Base-by-base conservation (phyloP, 2,329 filamentous ascomycete species). In the Ceratocystis alfenasii region DNA sequence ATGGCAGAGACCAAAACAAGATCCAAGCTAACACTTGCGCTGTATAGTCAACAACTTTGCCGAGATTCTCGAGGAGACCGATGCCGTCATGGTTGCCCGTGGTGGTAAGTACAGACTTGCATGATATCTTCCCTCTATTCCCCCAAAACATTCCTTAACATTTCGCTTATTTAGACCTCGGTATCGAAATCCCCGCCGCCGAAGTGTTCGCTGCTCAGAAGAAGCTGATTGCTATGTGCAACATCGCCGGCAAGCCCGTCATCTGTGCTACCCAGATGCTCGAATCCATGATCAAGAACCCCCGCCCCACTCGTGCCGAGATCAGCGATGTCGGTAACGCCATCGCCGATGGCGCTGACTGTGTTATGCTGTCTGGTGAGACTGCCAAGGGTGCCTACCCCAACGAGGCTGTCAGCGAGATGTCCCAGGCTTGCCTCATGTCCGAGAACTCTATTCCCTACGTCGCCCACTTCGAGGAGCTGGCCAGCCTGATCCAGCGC, bases 181-280 rank as follows among this genome's bases (percentile, higher is more conserved):
- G 94, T 82, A 99, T 99, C 73, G 94, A 99, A 81, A 99, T 99
- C 73, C 93, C 94, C 62, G 93, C 94, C 69, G 90, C 93, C 70
- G 94, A 99, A 83, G 94, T 99, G 71, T 99, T 99, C 79, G 90
- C 95, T 72, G 94, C 94, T 66, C 94, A 99, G 83, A 99, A 99
- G 88, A 99, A 99, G 90, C 92, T 99, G 85, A 99, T 99, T 78
- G 92, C 94, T 79, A 97, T 97, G 87, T 99, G 94, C 86, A 99
- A 99, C 83, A 87, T 96, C 75, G 92, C 91, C 72, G 94, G 94
- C 78, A 99, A 99, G 85, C 94, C 94, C 71, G 92, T 93, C 77
- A 96, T 99, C 76, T 97, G 93, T 79, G 94, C 94, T 68, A 99
- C 94, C 50, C 94, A 99, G 83, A 99, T 99, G 94, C 85, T 99